Evolutionary conservation across 768 basidiomycete species (phyloP).

Genomic region (Boletus edulis): DNA sequence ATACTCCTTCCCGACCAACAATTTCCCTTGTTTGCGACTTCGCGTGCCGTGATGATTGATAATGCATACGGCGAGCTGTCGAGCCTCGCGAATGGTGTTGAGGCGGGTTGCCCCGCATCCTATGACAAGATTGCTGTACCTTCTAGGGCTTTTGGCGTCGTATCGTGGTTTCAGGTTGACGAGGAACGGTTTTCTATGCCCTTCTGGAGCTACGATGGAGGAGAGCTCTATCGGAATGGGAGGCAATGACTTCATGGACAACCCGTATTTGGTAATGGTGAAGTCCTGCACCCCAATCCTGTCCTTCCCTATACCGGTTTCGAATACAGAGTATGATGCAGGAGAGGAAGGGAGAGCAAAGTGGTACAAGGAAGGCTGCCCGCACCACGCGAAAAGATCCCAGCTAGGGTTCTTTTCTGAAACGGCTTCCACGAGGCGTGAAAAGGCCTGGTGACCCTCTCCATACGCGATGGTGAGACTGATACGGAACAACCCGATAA

Average conservation of each 20-base stretch:
- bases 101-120: conserved; percentile 5
- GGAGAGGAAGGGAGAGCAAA: conserved; percentile 13
- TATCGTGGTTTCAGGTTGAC: not conserved
- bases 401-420: not conserved
- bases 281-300: conserved; percentile 2
- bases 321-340: conserved; percentile 10
- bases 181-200: not conserved
- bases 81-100: not conserved
- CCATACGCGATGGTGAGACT: conserved; percentile 21
- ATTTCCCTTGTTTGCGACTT: not conserved
- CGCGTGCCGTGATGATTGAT: conserved; percentile 1
- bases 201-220: not conserved
- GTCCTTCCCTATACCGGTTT: not conserved
- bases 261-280: not conserved
- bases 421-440: conserved; percentile 12
- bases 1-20: not conserved
- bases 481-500: conserved; percentile 18
- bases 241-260: conserved; percentile 5
- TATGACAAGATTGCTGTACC: not conserved
- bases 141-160: not conserved
- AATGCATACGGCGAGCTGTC: conserved; percentile 3
- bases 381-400: conserved; percentile 17
- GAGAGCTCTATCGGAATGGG: not conserved
- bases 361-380: conserved; percentile 7
- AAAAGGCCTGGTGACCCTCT: conserved; percentile 19